A percentile compares a stretch with the other conserved stretches of the same genome.
Conservation (phyloP, 2,329 filamentous ascomycete genomes). For the Aspergillus clavatus region DNA sequence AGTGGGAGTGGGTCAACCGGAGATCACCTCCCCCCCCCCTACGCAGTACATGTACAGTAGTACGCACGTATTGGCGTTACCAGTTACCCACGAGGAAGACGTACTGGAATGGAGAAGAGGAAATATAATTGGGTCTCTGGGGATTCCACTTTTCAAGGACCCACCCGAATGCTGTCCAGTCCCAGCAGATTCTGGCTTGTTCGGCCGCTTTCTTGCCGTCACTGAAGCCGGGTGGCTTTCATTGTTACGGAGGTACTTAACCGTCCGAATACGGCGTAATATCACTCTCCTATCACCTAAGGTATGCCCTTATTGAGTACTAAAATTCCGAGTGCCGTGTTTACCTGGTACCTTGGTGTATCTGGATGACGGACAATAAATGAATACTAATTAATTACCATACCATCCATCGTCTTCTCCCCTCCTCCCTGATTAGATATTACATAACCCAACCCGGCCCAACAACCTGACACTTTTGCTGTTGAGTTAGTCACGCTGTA, state of each 20-base stretch:
- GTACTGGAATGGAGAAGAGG: constrained; percentile 16
- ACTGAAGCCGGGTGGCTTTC: too few species aligned
- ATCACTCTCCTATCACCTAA: too few species aligned
- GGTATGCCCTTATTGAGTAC: too few species aligned
- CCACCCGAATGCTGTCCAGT: constrained; percentile 4
- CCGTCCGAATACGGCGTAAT: too few species aligned
- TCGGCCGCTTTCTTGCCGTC: constrained; percentile 17
- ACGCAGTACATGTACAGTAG: too few species aligned
- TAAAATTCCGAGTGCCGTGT: constrained; percentile 16
- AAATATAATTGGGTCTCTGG: constrained; percentile 6
- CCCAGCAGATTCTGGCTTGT: constrained; percentile 18
- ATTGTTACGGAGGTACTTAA: too few species aligned
- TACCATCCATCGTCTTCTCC: too few species aligned
- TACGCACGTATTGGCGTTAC: constrained; percentile 20
- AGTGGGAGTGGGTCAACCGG: constrained; percentile 6
- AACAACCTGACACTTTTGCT: constrained; percentile 9
- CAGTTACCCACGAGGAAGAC: constrained; percentile 5
- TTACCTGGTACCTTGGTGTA: constrained; percentile 12
- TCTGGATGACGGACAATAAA: too few species aligned
- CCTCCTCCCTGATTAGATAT: neutral
- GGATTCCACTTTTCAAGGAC: constrained; percentile 2
- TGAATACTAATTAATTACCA: too few species aligned
- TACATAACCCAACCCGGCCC: constrained; percentile 5
- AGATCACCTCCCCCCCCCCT: constrained; percentile 10
- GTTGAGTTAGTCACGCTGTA: constrained; percentile 6